Conservation (phyloP, 371 early-diverging fungal species). For the Circinella minor region DNA sequence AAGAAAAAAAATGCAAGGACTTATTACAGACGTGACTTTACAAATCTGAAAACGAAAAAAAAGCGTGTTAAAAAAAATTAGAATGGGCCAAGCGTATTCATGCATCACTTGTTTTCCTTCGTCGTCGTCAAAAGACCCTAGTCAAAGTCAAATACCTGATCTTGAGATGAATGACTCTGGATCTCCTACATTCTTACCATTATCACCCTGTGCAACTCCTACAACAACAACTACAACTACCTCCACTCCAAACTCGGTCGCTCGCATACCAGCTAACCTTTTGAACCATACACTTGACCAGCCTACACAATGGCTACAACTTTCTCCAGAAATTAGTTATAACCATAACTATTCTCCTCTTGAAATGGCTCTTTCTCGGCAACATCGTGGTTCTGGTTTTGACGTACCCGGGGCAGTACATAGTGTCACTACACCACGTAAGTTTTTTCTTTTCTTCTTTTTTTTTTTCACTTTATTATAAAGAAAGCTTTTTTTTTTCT, state of each 20-base stretch:
- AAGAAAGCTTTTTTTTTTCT: no score
- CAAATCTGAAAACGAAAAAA: conserved; percentile 7
- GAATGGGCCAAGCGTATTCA: conserved; percentile 3
- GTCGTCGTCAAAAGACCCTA: conserved; percentile 1
- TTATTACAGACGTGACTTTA: not conserved
- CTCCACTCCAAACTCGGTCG: conserved; percentile 2
- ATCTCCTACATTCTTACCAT: conserved; percentile 3
- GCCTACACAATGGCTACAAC: conserved; percentile 16
- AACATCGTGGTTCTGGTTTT: conserved; percentile 24
- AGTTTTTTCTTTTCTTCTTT: not conserved
- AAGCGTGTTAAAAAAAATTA: not conserved
- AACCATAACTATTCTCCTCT: conserved; percentile 8
- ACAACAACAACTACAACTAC: not conserved
- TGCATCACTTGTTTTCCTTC: conserved; percentile 10
- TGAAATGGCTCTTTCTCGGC: conserved; percentile 7
- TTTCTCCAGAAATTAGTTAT: conserved; percentile 17
- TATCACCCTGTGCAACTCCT: conserved; percentile 6
- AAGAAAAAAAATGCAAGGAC: not conserved
- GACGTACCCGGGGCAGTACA: conserved; percentile 37
- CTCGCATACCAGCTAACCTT: not conserved
- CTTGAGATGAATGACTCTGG: conserved; percentile 10
- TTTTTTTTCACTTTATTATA: no score
- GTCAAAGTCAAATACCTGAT: not conserved
- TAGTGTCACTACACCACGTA: conserved; percentile 28
- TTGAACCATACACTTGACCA: conserved; percentile 2